Evolutionary conservation across 495 filamentous ascomycete genomes (phyloP), one percentile per base, ranked within the genome.

Genomic region (Cudoniella acicularis): DNA sequence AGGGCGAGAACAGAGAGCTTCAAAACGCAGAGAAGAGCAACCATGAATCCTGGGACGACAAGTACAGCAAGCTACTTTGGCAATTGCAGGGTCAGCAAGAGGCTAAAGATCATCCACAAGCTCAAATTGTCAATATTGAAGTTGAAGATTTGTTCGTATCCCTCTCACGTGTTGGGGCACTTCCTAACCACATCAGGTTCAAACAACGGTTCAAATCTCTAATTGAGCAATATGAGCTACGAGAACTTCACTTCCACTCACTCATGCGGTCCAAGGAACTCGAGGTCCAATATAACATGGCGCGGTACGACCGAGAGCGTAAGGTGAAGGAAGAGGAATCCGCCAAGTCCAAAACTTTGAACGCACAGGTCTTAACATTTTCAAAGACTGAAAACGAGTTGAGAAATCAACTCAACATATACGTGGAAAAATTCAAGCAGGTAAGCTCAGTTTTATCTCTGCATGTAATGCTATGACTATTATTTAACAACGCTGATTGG

Each of bases 361-460:
- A 90, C 57, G 78, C 85, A 3, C 95, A 98, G 69, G 95, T 97
- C 24, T 89, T 91, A 42, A 96, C 95, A 0, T 98, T 98, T 70
- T 91, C 92, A 11, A 92, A 97, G 71, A 98, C 94, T 4, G 94
- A 98, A 73, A 86, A 87, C 24, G 94, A 98, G 66, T 79, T 98
- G 52, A 79, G 94, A 51, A 95, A 89, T 65, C 94, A 98, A 69
- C 83, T 98, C 63, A 98, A 96, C 72, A 94, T 98, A 63, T 98
- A 98, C 63, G 95, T 98, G 9, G 94, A 98, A 72, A 98, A 98
- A 73, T 98, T 98, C 76, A 98, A 98, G 76, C 94, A 98, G 89
- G 94, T 97, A 85, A 71, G 85, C 69, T 11, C 20, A 24, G 18
- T 10, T 10, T 50, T 10, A 8, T 23, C 48, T 6, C 21, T 8